Evolutionary conservation across 139 green algal genomes (phyloP), one percentile per base, ranked within the genome.

Genomic region (Picochlorum sp.): DNA sequence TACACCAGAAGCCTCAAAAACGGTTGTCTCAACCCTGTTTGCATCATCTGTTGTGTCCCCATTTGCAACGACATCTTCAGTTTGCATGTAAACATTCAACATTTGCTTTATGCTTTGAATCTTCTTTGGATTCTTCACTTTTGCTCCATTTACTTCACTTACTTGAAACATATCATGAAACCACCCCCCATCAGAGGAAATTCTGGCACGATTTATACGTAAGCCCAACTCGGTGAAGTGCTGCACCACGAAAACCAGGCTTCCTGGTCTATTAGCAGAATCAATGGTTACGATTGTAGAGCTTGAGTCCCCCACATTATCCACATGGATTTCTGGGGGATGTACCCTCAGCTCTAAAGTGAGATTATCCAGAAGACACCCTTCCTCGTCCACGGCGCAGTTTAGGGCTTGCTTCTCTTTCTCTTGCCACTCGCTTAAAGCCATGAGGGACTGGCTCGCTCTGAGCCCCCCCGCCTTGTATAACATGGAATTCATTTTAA

Each of bases 101-200:
- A 89, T 81, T 72, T 85, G 74, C 33, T 76, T 75, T 54, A 96
- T 90, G 52, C 69, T 73, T 14, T 78, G 43, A 2, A 96, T 68
- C 63, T 94, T 94, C 22, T 70, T 68, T 5, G 45, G 30, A 67
- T 93, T 78, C n/a, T 59, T 70, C 4, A 97, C 71, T 61, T 93
- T 88, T 0, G 70, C 77, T 4, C 78, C 83, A 3, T 77, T 65
- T 10, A 73, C 63, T 62, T 97, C 87, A 8, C 67, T 82, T 7
- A 97, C 70, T 45, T 88, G 76, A 69, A 97, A 96, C 30, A 92
- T 85, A 61, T 98, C 91, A 3, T 97, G 82, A 62, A 98, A 98
- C 91, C 91, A 98, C 20, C 88, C 90, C 8, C 90, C 86, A 55
- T 98, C 91, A 2, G 71, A 88, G 3, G 78, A 90, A 30, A 98